phyloP scores from a whole-genome alignment of 2,329 filamentous ascomycete genomes.

The Phialemonium atrogriseum region DNA sequence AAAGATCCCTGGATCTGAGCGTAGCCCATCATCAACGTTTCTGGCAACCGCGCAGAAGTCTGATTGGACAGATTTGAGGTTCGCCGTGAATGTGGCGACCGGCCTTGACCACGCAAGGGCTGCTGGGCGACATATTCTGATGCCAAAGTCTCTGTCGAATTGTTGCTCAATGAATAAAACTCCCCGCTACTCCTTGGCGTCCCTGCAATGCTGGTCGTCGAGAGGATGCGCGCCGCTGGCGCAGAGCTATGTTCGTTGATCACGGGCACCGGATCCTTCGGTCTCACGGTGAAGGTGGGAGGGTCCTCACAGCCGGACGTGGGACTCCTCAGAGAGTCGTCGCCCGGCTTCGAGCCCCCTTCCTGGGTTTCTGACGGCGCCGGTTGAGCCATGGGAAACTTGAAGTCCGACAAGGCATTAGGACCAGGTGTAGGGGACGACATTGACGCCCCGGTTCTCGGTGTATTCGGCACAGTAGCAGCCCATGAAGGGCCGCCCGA shows the following conservation, averaged over 20 bases:
- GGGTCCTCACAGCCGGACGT: conserved; percentile 22
- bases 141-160: conserved; percentile 85
- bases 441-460: conserved; percentile 24
- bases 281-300: conserved; percentile 27
- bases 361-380: conserved; percentile 24
- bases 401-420: conserved; percentile 45
- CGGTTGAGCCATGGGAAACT: conserved; percentile 43
- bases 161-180: conserved; percentile 90
- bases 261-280: conserved; percentile 36
- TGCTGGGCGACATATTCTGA: conserved; percentile 72
- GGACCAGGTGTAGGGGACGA: conserved; percentile 30
- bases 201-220: conserved; percentile 65
- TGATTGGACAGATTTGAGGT: conserved; percentile 35
- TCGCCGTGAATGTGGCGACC: conserved; percentile 37
- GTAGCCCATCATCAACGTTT: conserved; percentile 96
- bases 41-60: conserved; percentile 45
- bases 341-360: conserved; percentile 18
- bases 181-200: conserved; percentile 90
- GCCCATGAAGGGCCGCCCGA: conserved; percentile 28
- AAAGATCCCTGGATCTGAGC: conserved; percentile 91
- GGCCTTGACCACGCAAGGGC: conserved; percentile 22
- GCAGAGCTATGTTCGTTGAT: conserved; percentile 49
- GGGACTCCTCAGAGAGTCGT: conserved; percentile 33
- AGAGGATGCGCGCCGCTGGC: conserved; percentile 62
- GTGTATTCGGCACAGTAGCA: conserved; percentile 37